Evolutionary conservation across 352 stramenopile species (phyloP).

Genomic region (Phytopythium litorale): DNA sequence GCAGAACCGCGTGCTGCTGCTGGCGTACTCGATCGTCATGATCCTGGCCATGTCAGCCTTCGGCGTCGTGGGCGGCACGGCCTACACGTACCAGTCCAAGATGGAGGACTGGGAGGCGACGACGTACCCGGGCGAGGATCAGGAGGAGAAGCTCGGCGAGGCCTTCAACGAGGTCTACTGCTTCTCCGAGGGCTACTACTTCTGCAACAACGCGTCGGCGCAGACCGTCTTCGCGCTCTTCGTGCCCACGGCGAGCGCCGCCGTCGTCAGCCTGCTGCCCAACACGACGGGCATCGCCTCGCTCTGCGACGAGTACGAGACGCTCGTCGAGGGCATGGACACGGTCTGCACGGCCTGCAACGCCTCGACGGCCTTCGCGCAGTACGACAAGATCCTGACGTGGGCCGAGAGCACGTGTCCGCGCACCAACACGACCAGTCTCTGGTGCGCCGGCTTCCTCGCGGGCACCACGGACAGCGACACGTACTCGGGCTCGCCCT

Average conservation of each 20-base stretch:
- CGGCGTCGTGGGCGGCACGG: conserved; percentile 57
- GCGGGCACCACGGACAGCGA: conserved; percentile 33
- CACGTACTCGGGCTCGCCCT: conserved; percentile 64
- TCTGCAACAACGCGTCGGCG: conserved; percentile 77
- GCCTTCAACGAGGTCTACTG: conserved; percentile 85
- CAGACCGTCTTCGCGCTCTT: conserved; percentile 58
- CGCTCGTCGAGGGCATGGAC: conserved; percentile 26
- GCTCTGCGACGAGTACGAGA: conserved; percentile 36
- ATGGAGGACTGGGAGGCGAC: conserved; percentile 50
- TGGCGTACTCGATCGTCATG: conserved; percentile 75
- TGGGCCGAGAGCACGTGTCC: conserved; percentile 69
- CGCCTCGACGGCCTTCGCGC: conserved; percentile 43
- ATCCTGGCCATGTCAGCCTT: conserved; percentile 68
- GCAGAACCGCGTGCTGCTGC: conserved; percentile 61
- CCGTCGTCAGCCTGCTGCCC: conserved; percentile 40
- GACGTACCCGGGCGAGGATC: conserved; percentile 44
- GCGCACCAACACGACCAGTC: conserved; percentile 34
- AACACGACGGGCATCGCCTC: conserved; percentile 56
- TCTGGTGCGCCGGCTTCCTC: conserved; percentile 63
- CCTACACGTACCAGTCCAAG: conserved; percentile 72
- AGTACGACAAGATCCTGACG: conserved; percentile 65
- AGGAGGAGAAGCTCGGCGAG: conserved; percentile 54
- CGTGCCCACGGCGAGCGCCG: conserved; percentile 38
- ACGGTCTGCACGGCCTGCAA: conserved; percentile 57
- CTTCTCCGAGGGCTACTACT: conserved; percentile 79